These are phyloP conservation scores for Lactarius evosmus DNA, from an alignment of 768 basidiomycete species.

Conservation along the genomic window DNA sequence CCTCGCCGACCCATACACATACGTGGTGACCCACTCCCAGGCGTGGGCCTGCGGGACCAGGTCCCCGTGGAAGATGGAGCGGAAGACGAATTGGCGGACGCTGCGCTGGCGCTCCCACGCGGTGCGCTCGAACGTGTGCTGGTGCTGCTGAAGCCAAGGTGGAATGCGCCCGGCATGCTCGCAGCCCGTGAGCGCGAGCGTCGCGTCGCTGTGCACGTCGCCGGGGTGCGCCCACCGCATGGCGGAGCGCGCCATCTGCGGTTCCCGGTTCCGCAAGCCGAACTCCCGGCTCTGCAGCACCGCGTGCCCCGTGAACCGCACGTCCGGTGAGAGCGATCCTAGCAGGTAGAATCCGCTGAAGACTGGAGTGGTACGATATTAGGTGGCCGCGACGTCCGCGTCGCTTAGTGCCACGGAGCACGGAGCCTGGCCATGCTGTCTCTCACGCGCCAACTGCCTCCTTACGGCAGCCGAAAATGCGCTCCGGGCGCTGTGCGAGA, in stretches of 20 bases:
- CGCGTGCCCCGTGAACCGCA: constrained; percentile 29
- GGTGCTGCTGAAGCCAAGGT: constrained; percentile 30
- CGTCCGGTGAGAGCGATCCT: constrained; percentile 29
- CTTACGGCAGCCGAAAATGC: constrained; percentile 26
- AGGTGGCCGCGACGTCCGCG: constrained; percentile 29
- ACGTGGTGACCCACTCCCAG: constrained; percentile 33
- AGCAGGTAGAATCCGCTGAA: constrained; percentile 36
- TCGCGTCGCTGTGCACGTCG: constrained; percentile 22
- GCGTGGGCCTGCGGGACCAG: constrained; percentile 22
- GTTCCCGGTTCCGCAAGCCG: constrained; percentile 34
- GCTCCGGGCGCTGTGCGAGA: constrained; percentile 31
- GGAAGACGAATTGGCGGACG: constrained; percentile 30
- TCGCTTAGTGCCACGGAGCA: constrained; percentile 29
- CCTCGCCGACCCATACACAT: constrained; percentile 34
- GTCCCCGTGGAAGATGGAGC: constrained; percentile 28
- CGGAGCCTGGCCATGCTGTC: constrained; percentile 24
- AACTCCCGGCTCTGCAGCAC: constrained; percentile 32
- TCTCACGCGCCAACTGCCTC: constrained; percentile 20
- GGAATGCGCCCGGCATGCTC: constrained; percentile 35
- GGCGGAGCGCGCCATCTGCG: constrained; percentile 35
- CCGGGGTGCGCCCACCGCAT: constrained; percentile 29
- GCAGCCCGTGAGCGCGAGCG: constrained; percentile 34
- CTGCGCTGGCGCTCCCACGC: constrained; percentile 31
- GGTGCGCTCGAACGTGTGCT: constrained; percentile 29
- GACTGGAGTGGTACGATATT: constrained; percentile 33